phyloP scores from a whole-genome alignment of 2,329 filamentous ascomycete species.

The Fonsecaea nubica region DNA sequence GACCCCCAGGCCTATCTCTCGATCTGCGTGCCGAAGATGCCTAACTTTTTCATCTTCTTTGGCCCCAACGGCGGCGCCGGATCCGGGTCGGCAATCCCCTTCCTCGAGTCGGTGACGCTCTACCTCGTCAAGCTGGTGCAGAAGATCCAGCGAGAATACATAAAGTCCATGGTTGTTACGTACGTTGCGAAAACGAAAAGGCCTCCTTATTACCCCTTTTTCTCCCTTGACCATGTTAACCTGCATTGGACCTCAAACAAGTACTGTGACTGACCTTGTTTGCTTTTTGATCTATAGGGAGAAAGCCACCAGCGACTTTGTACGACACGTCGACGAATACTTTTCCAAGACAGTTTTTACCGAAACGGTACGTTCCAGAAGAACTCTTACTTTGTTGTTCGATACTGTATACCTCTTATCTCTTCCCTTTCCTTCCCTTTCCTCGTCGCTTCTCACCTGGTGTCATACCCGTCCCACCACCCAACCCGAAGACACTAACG shows the following conservation, averaged over 20 bases:
- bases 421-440: neutral
- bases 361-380: neutral
- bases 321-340: constrained; percentile 13
- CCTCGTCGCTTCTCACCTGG: neutral
- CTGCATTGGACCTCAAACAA: neutral
- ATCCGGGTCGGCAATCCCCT: constrained; percentile 4
- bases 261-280: neutral
- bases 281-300: neutral
- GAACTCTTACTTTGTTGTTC: neutral
- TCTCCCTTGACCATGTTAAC: neutral
- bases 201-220: neutral
- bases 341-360: constrained; percentile 22
- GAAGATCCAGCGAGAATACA: constrained; percentile 24
- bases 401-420: neutral
- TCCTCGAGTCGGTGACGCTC: constrained; percentile 15
- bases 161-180: constrained; percentile 24
- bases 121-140: constrained; percentile 10
- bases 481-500: neutral
- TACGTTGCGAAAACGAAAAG: constrained; percentile 5
- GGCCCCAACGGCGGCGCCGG: constrained; percentile 38
- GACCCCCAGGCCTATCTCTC: constrained; percentile 45
- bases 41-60: constrained; percentile 45
- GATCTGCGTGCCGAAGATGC: constrained; percentile 38
- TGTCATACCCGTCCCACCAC: neutral
- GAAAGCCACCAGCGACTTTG: constrained; percentile 9